Evolutionary conservation across 805 yeast species (phyloP).

Genomic region (Pichia paraexigua): DNA sequence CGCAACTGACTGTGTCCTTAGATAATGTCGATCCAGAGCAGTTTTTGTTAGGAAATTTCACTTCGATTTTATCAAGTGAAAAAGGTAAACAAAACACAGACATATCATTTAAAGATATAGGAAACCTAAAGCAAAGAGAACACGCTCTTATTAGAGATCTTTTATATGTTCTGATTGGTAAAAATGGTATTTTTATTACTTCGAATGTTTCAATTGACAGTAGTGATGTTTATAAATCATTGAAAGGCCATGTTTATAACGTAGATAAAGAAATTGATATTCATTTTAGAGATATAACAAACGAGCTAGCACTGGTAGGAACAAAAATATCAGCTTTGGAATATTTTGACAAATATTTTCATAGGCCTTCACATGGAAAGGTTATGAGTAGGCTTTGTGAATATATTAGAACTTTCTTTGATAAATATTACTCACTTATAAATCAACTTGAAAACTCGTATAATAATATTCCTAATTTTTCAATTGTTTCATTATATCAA

Average conservation of each 20-base stretch:
- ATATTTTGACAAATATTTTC: slow-evolving; percentile 54
- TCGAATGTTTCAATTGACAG: slow-evolving; percentile 58
- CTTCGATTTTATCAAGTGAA: not conserved
- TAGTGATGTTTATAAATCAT: slow-evolving; percentile 28
- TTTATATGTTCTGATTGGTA: slow-evolving; percentile 56
- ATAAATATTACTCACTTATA: slow-evolving; percentile 27
- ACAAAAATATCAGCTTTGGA: slow-evolving; percentile 51
- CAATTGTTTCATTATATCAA: slow-evolving; percentile 53
- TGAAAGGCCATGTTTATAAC: slow-evolving; percentile 68
- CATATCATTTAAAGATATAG: not conserved
- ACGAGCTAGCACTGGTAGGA: slow-evolving; percentile 53
- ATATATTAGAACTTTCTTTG: slow-evolving; percentile 42
- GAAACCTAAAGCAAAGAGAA: slow-evolving; percentile 49
- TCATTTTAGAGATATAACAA: slow-evolving; percentile 62
- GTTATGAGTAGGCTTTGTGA: slow-evolving; percentile 67
- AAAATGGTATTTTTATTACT: slow-evolving; percentile 72
- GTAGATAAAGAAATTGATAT: slow-evolving; percentile 67
- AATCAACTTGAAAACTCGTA: slow-evolving; percentile 47
- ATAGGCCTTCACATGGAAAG: slow-evolving; percentile 51
- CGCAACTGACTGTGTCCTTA: not conserved
- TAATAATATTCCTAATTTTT: slow-evolving; percentile 39
- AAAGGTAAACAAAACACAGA: not conserved
- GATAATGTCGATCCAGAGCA: not conserved
- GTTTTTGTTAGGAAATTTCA: not conserved
- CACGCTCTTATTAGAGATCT: slow-evolving; percentile 65